A percentile compares a stretch with the other conserved stretches of the same genome.
Conservation (phyloP, 495 filamentous ascomycete genomes). For the Trichoderma orchidacearum region DNA sequence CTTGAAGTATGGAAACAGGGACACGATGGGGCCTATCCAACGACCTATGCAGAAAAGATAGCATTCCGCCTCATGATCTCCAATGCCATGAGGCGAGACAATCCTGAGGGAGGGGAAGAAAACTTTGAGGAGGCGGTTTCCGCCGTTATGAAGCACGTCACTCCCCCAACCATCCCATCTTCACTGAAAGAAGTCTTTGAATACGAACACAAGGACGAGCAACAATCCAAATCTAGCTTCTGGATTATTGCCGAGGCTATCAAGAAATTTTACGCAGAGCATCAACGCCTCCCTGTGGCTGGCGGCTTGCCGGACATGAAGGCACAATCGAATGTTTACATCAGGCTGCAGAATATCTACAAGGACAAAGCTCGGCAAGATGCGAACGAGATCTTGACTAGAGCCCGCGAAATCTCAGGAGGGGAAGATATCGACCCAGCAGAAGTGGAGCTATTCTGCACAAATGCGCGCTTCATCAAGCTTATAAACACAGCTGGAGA, state of each 20-base stretch:
- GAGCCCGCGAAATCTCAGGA: constrained; percentile 44
- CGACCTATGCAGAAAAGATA: constrained; percentile 73
- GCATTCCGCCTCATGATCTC: constrained; percentile 62
- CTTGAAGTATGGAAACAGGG: constrained; percentile 68
- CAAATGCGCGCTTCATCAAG: constrained; percentile 87
- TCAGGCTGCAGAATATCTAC: constrained; percentile 87
- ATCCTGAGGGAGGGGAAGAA: constrained; percentile 82
- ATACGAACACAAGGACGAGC: constrained; percentile 32
- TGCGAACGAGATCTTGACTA: constrained; percentile 57
- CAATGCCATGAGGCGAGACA: constrained; percentile 52
- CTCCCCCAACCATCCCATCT: constrained; percentile 43
- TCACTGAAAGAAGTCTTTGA: constrained; percentile 67
- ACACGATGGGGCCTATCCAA: constrained; percentile 56
- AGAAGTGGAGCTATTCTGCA: constrained; percentile 90
- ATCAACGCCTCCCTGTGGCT: constrained; percentile 65
- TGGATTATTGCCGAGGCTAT: constrained; percentile 86
- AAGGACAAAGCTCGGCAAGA: constrained; percentile 78
- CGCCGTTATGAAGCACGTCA: constrained; percentile 73
- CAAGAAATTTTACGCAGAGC: constrained; percentile 53
- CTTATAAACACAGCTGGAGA: constrained; percentile 43
- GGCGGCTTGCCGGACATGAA: constrained; percentile 97
- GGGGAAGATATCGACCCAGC: constrained; percentile 47
- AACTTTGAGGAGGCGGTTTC: constrained; percentile 90
- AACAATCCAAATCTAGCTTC: constrained; percentile 45
- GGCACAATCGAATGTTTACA: constrained; percentile 81